Evolutionary conservation across 352 stramenopile genomes (phyloP), one percentile per base, ranked within the genome.

Genomic region (Phytopythium aichiense): DNA sequence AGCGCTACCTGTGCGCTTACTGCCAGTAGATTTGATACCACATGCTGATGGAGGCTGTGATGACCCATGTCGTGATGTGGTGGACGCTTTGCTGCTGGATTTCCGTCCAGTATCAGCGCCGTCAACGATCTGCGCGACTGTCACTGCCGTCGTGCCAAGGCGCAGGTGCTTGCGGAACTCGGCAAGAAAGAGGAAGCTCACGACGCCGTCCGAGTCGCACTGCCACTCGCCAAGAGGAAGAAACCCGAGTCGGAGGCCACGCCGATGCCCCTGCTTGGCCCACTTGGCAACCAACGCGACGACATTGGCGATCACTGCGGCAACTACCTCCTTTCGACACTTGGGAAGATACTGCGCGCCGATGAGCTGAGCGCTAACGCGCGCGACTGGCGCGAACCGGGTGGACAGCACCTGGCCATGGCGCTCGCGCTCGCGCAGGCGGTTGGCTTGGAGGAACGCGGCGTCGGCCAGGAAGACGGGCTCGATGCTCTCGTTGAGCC

Each of bases 211-310:
- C 13, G 61, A 60, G 20, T 65, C 43, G 58, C 72, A 84, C 48
- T 65, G 33, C 80, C 80, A 90, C 46, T 90, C 78, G n/a, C 80
- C 80, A 8, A 88, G 37, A 4, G 80, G 80, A 9, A 70, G 51
- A 13, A 87, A 63, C 7, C 67, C 71, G n/a, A 57, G 51, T 20
- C 51, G 18, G 22, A 90, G 56, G 2, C 68, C 66, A 38, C 82
- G 60, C 25, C 62, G 42, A 9, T 65, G 65, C 8, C 75, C 75
- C 38, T 76, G 68, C 58, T 87, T 87, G 33, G 71, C 71, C 63
- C 67, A 68, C 35, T 73, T 69, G 16, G 65, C 58, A 0, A 83
- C 59, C 49, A 70, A 73, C n/a, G 75, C 75, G 2, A 87, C 20
- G 13, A 83, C 69, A 40, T 73, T 71, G 6, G 67, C 59, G 7